These are phyloP conservation scores for Amanita exitialis DNA, from an alignment of 768 basidiomycete genomes.

Conservation along the genomic window DNA sequence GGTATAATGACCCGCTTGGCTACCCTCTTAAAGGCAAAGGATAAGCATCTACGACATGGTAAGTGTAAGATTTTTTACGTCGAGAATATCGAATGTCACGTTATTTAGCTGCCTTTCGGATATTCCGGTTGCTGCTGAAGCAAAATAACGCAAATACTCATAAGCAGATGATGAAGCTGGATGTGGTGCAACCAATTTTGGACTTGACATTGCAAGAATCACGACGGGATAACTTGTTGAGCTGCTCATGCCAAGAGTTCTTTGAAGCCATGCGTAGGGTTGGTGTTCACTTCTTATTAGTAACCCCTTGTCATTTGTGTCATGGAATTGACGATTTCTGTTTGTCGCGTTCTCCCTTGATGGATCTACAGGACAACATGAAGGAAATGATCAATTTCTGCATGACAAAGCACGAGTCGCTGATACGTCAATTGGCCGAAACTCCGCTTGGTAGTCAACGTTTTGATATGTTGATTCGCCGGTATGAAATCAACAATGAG, in stretches of 20 bases:
- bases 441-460: constrained; percentile 52
- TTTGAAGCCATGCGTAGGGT: constrained; percentile 90
- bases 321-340: constrained; percentile 1
- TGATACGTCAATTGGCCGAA: constrained; percentile 53
- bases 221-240: constrained; percentile 81
- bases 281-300: constrained; percentile 15
- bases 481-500: constrained; percentile 91
- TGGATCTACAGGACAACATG: constrained; percentile 61
- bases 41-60: constrained; percentile 93
- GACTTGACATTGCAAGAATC: constrained; percentile 80
- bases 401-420: constrained; percentile 65
- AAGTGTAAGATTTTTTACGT: constrained; percentile 19
- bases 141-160: constrained; percentile 72
- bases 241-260: constrained; percentile 92
- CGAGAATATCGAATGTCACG: neutral
- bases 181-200: constrained; percentile 74
- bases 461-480: constrained; percentile 63
- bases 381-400: constrained; percentile 78
- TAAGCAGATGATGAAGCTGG: constrained; percentile 72
- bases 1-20: constrained; percentile 68
- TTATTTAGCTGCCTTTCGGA: constrained; percentile 74
- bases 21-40: constrained; percentile 66
- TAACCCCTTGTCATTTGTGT: constrained; percentile 3
- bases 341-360: constrained; percentile 1
- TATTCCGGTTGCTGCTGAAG: constrained; percentile 79